Base-by-base conservation (phyloP, 192 early-diverging fungal genomes). In the Gryganskiella cystojenkinii region DNA sequence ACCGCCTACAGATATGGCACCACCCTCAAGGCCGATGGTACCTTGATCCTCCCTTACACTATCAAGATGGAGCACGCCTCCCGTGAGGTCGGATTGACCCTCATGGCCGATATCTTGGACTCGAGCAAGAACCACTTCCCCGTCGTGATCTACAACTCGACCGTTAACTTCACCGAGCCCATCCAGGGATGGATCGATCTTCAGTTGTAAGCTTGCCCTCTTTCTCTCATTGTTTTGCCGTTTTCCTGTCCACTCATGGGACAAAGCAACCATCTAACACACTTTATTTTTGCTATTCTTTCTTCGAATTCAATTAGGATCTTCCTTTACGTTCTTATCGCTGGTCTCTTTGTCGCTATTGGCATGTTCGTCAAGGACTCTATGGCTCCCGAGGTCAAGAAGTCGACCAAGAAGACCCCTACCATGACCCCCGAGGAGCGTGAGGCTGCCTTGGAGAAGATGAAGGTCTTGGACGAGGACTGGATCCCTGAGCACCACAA, bases 401-500 rank as follows among this genome's bases (percentile, higher is more conserved):
- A 67, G 58, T 40, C 61, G 14, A 54, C 28, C 52, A 78, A 78
- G 61, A 78, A 78, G 61, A 27, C 67, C 53, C 65, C 74, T 17
- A 19, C 55, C 56, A 60, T 78, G 74, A 78, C 74, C 28, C 61
- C 74, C 49, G 74, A 78, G 61, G 74, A 78, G 58, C 74, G 74
- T 22, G 67, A 69, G 61, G 67, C 74, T 58, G 74, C 74, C 11
- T 24, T 69, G 55, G 74, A 78, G 61, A 78, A 78, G 66, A 69
- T 64, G 66, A 78, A 78, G 28, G 61, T 64, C 24, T 59, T 78
- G 74, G 74, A 78, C 33, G 74, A 78, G 67, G 67, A 69, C 74
- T 78, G 74, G 74, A 78, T 78, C 67, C 74, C 74, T 25, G 74
- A 78, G 74, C 59, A 78, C 61, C 74, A 78, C 74, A 78, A 78